phyloP scores from a whole-genome alignment of 805 yeast species.

The Hanseniaspora nectarophila region DNA sequence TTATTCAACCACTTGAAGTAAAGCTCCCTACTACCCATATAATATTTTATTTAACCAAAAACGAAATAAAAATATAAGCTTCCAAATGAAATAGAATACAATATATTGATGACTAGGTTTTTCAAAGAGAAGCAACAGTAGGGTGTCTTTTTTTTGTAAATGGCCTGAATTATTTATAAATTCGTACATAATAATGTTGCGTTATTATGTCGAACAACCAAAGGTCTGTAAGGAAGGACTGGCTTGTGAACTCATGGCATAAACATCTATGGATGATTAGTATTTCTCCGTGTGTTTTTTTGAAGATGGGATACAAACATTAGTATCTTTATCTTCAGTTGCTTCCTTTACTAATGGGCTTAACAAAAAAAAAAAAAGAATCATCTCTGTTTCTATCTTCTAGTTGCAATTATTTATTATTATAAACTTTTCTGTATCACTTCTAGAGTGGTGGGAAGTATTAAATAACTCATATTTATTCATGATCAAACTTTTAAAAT shows the following conservation, averaged over 20 bases:
- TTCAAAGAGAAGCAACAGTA: background rate
- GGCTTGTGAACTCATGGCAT: no score
- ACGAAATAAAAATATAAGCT: background rate
- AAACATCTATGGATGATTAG: no score
- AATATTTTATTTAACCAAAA: background rate
- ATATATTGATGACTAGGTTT: background rate
- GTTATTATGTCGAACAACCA: no score
- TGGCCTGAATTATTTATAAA: background rate
- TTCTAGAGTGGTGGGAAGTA: background rate
- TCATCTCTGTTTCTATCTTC: background rate
- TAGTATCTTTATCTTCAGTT: no score
- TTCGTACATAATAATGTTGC: background rate
- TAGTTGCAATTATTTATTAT: background rate
- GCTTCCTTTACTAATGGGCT: no score
- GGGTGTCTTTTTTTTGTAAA: background rate
- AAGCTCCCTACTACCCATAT: slow-evolving; percentile 17
- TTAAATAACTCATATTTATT: slow-evolving; percentile 10
- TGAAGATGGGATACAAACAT: no score
- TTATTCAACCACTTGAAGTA: slow-evolving; percentile 77
- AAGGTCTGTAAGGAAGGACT: background rate
- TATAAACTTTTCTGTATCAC: background rate
- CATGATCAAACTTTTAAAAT: slow-evolving; percentile 1
- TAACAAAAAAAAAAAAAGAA: background rate
- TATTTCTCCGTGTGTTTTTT: no score
- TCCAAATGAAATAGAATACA: background rate